Evolutionary conservation across 345 rosid species (phyloP), one percentile per base, ranked within the genome.

Genomic region (Ceriops decandra): DNA sequence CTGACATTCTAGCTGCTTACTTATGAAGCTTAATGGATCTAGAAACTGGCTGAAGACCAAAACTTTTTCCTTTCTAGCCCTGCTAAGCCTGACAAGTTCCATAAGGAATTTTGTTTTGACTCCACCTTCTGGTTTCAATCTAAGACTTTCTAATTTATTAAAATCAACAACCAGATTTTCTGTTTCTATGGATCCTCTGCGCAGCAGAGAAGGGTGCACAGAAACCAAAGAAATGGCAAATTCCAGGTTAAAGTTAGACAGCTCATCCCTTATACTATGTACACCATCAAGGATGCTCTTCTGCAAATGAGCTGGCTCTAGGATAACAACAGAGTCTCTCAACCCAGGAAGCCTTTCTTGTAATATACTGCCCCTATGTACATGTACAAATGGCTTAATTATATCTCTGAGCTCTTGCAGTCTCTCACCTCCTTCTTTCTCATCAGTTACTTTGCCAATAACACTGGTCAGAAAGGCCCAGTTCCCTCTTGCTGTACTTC

Each of bases 341-440:
- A 87, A 77, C 32, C 96, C 93, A 2, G 89, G 93, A 67, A 93
- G 95, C 42, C 61, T 76, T 56, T 86, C 76, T 68, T 73, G 80
- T 20, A 88, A 85, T 24, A 86, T 83, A 5, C 56, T 74, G 7
- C 97, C 98, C 73, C 72, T 80, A 67, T 93, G 85, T 33, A 90
- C 77, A 74, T 93, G 93, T 74, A 90, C 93, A 75, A 87, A 87
- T 4, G 90, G 89, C 26, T 81, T 72, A 60, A 90, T 84, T 68
- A 75, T 35, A 28, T 16, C 60, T 68, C 72, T 81, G 7, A 86
- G 63, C 68, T 76, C 61, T 21, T 68, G 57, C 31, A 82, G 52
- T 10, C 52, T 72, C 52, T 69, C 52, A 33, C 22, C 73, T 62
- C 65, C 62, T 10, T 7, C 5, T n/a, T 33, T 51, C 42, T 68